These are phyloP conservation scores for Raffaelea ambrosiae DNA, from an alignment of 2,329 filamentous ascomycete genomes.

Conservation along the genomic window DNA sequence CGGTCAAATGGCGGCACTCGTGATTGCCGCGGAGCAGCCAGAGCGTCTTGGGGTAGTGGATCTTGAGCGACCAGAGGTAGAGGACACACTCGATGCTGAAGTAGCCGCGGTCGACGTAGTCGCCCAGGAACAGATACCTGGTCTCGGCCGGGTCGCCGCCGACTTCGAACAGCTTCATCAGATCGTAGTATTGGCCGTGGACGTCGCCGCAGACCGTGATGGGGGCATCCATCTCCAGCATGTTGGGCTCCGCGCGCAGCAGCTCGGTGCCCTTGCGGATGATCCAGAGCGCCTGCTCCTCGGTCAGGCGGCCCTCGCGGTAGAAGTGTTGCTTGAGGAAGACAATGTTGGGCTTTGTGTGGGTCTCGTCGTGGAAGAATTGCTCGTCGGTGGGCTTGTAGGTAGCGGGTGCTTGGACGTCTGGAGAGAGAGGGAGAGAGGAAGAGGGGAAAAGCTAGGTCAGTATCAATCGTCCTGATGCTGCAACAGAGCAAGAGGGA, in stretches of 20 bases:
- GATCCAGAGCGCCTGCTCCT: conserved; percentile 96
- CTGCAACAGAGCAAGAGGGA: no score
- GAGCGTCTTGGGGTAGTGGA: conserved; percentile 95
- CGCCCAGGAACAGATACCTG: conserved; percentile 90
- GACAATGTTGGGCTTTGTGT: conserved; percentile 79
- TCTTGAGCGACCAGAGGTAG: conserved; percentile 96
- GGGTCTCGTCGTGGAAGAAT: conserved; percentile 83
- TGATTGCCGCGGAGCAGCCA: conserved; percentile 98
- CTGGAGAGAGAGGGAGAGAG: conserved; percentile 37
- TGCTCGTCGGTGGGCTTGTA: conserved; percentile 86
- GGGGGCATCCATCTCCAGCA: conserved; percentile 98
- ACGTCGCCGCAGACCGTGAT: conserved; percentile 98
- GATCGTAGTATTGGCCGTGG: conserved; percentile 96
- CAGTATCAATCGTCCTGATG: not conserved
- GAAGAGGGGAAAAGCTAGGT: not conserved
- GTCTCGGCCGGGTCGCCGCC: conserved; percentile 95
- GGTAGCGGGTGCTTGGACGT: conserved; percentile 96
- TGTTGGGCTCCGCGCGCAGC: conserved; percentile 81
- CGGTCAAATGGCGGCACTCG: conserved; percentile 96
- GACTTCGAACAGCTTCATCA: conserved; percentile 99
- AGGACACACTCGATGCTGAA: conserved; percentile 99
- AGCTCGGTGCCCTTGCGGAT: conserved; percentile 81
- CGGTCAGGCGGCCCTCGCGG: conserved; percentile 89
- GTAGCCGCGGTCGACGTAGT: conserved; percentile 97
- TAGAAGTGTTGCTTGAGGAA: conserved; percentile 99